Evolutionary conservation across 2,329 filamentous ascomycete species (phyloP), one percentile per base, ranked within the genome.

Genomic region (Aureobasidium uvarum): DNA sequence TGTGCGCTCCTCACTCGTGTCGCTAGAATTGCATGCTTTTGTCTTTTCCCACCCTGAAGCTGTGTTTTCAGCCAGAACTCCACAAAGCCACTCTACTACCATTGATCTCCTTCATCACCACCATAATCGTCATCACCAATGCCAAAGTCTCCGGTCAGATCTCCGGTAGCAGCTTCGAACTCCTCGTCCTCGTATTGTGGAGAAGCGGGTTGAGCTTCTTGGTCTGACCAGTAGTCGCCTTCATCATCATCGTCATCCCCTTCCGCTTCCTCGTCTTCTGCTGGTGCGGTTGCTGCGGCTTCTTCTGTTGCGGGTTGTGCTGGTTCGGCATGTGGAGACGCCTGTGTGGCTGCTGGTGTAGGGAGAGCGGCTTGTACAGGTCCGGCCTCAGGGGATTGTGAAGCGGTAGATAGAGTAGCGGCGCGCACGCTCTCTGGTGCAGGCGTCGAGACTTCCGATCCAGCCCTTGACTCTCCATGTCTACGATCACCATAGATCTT

Each of bases 401-500:
- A 38, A 43, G 60, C 13, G 11, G 48, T 39, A 13, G 60, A 45
- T 25, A 38, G 38, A 3, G 60, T 45, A 25, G 25, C 39, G 18
- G 48, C 60, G 1, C 39, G 25, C 25, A 45, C 41, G 33, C 63
- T 60, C 46, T 65, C 63, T 33, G 54, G 54, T 28, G 54, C 63
- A 28, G 54, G 54, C 1, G 63, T 65, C 1, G 52, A 58, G 13
- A 62, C 68, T 31, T 64, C 64, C 23, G 66, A 66, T 10, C 58
- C 64, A 20, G 58, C 67, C 23, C 65, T 52, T n/a, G 51, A 62
- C 16, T 66, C 60, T 4, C 56, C 59, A 31, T 62, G 38, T 25
- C 51, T 67, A 31, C 64, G 33, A 33, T 67, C 67, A 10, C 63
- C 63, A 51, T 80, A 81, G 5, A 81, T 70, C 38, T 75, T 74